Conservation (phyloP, 345 rosid species). For the Aethionema arabicum region DNA sequence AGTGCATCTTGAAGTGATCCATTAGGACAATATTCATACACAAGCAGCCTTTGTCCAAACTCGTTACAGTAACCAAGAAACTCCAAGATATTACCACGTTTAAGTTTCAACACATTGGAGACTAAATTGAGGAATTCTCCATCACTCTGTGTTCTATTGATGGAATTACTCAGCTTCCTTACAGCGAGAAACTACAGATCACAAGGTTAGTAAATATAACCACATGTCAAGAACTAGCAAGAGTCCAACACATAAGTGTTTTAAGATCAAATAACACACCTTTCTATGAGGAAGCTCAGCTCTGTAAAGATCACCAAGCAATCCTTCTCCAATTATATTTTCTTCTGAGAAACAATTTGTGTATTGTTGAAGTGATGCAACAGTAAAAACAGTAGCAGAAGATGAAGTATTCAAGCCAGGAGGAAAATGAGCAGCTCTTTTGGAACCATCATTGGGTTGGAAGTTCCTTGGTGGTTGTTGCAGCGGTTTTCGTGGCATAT, state of each 20-base stretch:
- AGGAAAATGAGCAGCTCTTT: slow-evolving; percentile 45
- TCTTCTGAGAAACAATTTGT: slow-evolving; percentile 75
- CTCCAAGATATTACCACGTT: slow-evolving; percentile 66
- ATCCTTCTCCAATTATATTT: slow-evolving; percentile 76
- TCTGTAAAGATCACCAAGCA: slow-evolving; percentile 66
- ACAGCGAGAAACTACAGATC: slow-evolving; percentile 61
- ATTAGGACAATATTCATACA: slow-evolving; percentile 58
- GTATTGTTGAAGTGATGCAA: slow-evolving; percentile 84
- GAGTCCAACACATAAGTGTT: slow-evolving; percentile 2
- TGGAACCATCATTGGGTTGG: slow-evolving; percentile 40
- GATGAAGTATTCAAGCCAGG: slow-evolving; percentile 36
- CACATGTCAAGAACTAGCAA: slow-evolving; percentile 14
- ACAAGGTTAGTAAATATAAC: not conserved
- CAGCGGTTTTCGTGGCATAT: slow-evolving; percentile 40
- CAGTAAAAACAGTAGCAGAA: slow-evolving; percentile 52
- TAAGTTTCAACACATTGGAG: slow-evolving; percentile 53
- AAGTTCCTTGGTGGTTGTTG: slow-evolving; percentile 45
- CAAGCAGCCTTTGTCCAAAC: slow-evolving; percentile 72
- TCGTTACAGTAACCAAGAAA: slow-evolving; percentile 83
- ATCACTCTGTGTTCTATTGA: slow-evolving; percentile 47
- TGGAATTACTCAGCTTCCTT: slow-evolving; percentile 67
- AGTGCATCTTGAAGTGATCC: slow-evolving; percentile 80
- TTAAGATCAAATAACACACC: slow-evolving; percentile 36
- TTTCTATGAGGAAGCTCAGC: slow-evolving; percentile 80
- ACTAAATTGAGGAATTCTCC: slow-evolving; percentile 64